Evolutionary conservation across 2,329 filamentous ascomycete genomes (phyloP).

Genomic region (Xylariaceae sp.): DNA sequence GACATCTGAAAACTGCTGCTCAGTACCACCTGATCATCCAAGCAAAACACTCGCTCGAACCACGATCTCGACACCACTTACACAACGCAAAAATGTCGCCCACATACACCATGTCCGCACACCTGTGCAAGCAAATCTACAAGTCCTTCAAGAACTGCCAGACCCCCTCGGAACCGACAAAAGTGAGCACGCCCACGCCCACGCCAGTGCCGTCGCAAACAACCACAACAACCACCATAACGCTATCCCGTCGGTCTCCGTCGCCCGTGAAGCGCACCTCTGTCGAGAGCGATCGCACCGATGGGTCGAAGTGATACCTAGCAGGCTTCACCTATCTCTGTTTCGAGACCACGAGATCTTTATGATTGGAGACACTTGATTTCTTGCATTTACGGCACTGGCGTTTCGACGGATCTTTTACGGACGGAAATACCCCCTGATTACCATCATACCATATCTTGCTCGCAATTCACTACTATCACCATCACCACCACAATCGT

Average conservation of each 20-base stretch:
- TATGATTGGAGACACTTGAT: too few relatives aligned
- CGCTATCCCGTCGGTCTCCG: slow-evolving; percentile 30
- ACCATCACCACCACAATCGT: too few relatives aligned
- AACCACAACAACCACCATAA: slow-evolving; percentile 18
- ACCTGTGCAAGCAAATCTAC: slow-evolving; percentile 56
- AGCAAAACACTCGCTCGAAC: neutral
- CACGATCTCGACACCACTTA: neutral
- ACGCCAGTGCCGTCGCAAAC: neutral
- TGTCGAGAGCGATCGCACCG: slow-evolving; percentile 43
- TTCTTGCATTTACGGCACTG: neutral
- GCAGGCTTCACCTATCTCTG: too few relatives aligned
- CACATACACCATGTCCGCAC: slow-evolving; percentile 57
- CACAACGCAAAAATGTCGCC: slow-evolving; percentile 44
- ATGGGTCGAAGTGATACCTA: slow-evolving; percentile 15
- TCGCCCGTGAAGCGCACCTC: slow-evolving; percentile 41
- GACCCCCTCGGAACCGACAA: slow-evolving; percentile 32
- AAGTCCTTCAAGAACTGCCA: slow-evolving; percentile 52
- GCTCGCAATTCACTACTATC: too few relatives aligned
- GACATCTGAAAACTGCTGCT: neutral
- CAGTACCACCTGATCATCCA: neutral
- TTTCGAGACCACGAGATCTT: too few relatives aligned
- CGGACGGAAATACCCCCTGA: slow-evolving; percentile 7
- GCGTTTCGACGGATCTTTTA: slow-evolving; percentile 7
- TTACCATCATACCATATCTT: neutral
- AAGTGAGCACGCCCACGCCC: slow-evolving; percentile 17